These are phyloP conservation scores for Ogataea trehaloabstinens DNA, from an alignment of 805 yeast species.

Conservation along the genomic window DNA sequence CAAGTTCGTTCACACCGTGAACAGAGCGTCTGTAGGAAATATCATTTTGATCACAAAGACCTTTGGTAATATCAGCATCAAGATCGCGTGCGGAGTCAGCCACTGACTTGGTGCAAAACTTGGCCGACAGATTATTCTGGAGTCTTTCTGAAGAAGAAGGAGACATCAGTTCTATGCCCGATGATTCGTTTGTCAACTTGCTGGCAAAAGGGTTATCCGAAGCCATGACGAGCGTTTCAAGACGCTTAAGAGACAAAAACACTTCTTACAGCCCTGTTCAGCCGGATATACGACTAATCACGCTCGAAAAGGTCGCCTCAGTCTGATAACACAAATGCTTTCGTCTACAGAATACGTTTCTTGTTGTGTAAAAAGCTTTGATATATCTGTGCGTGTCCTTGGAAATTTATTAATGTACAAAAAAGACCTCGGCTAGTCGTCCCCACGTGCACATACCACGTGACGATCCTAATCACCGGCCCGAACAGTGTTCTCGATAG, in stretches of 20 bases:
- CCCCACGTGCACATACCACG: no score
- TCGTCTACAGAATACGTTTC: no score
- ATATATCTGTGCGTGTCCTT: no score
- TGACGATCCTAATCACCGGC: no score
- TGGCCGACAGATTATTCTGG: slow-evolving; percentile 43
- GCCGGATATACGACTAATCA: no score
- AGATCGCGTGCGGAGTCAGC: slow-evolving; percentile 66
- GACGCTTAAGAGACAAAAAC: neutral
- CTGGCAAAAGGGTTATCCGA: slow-evolving; percentile 24
- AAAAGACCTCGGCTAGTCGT: no score
- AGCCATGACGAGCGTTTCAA: slow-evolving; percentile 10
- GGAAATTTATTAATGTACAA: no score
- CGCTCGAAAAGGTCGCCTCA: no score
- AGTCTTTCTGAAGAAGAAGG: slow-evolving; percentile 3
- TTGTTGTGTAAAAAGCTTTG: no score
- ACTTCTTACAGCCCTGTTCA: no score
- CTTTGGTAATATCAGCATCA: slow-evolving; percentile 56
- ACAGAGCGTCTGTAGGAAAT: slow-evolving; percentile 65
- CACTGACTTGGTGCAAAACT: slow-evolving; percentile 57
- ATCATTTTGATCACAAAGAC: slow-evolving; percentile 70
- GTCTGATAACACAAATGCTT: no score
- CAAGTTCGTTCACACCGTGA: slow-evolving; percentile 81
- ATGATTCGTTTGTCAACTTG: slow-evolving; percentile 13
- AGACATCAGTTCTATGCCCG: slow-evolving; percentile 6
- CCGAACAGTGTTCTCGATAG: slow-evolving; percentile 19